These are phyloP conservation scores for Candida multigemmis DNA, from an alignment of 805 yeast genomes.

Conservation along the genomic window DNA sequence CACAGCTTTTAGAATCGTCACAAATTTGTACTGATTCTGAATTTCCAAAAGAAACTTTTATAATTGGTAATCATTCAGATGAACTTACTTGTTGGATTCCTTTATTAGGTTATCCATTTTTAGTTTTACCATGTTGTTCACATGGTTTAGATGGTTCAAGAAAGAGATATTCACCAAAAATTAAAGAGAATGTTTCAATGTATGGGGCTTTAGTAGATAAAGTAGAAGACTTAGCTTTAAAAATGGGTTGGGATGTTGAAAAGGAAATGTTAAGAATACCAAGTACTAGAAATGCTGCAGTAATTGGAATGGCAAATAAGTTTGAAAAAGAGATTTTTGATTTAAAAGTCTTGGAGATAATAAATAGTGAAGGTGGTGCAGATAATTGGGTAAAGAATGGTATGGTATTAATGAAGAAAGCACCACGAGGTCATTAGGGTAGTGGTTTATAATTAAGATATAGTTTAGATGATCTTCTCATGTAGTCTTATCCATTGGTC, in stretches of 20 bases:
- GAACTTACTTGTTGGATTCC: slow-evolving; percentile 96
- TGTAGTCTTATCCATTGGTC: background rate
- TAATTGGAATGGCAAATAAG: slow-evolving; percentile 51
- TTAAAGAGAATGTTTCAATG: slow-evolving; percentile 38
- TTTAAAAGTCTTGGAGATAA: slow-evolving; percentile 45
- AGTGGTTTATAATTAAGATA: background rate
- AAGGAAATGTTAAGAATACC: slow-evolving; percentile 89
- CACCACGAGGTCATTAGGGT: slow-evolving; percentile 61
- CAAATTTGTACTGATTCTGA: slow-evolving; percentile 50
- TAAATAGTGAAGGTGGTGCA: slow-evolving; percentile 79
- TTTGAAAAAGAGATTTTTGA: slow-evolving; percentile 21
- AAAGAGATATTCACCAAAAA: slow-evolving; percentile 50
- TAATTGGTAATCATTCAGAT: slow-evolving; percentile 93
- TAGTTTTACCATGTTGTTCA: slow-evolving; percentile 94
- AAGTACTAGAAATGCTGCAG: slow-evolving; percentile 86
- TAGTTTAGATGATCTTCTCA: background rate
- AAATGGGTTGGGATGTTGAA: slow-evolving; percentile 78
- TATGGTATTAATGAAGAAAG: slow-evolving; percentile 57
- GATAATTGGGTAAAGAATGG: slow-evolving; percentile 84
- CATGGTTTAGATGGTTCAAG: slow-evolving; percentile 76
- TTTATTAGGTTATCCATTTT: slow-evolving; percentile 71
- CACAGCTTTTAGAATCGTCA: slow-evolving; percentile 40
- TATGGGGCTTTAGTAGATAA: slow-evolving; percentile 85
- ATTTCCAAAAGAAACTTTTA: slow-evolving; percentile 62
- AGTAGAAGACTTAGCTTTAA: slow-evolving; percentile 56